A percentile compares a stretch with the other conserved stretches of the same genome.
These are phyloP conservation scores for Papiliotrema nemorosa DNA, from an alignment of 1,284 basidiomycete genomes.

Conservation along the genomic window DNA sequence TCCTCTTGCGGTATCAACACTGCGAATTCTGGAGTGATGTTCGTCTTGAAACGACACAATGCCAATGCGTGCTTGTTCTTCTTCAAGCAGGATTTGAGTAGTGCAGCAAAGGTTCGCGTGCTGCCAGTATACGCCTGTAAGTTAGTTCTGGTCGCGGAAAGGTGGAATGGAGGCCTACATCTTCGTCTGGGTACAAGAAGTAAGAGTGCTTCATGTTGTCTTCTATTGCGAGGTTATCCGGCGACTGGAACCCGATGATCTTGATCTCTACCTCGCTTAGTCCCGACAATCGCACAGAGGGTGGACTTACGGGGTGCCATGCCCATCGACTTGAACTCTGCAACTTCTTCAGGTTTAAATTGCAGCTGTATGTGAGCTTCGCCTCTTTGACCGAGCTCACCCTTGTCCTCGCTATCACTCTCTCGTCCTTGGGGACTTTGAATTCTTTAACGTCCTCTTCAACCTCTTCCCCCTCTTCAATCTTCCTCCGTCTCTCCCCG, in stretches of 20 bases:
- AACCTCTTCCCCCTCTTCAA: conserved; percentile 46
- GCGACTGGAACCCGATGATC: conserved; percentile 86
- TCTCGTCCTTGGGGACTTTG: conserved; percentile 9
- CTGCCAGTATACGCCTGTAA: conserved; percentile 74
- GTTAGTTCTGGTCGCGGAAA: too few species aligned
- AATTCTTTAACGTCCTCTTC: conserved; percentile 8
- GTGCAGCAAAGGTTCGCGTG: conserved; percentile 82
- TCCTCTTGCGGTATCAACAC: conserved; percentile 87
- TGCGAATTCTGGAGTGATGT: conserved; percentile 73
- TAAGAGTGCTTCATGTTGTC: conserved; percentile 88
- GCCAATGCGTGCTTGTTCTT: conserved; percentile 80
- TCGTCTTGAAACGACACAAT: conserved; percentile 66
- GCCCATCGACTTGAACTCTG: conserved; percentile 71
- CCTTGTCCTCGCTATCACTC: conserved; percentile 41
- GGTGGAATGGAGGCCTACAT: conserved; percentile 53
- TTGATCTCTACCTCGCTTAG: conserved; percentile 59
- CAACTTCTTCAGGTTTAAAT: conserved; percentile 79
- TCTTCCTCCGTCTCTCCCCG: conserved; percentile 47
- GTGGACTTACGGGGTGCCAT: conserved; percentile 63
- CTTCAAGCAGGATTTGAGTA: conserved; percentile 76
- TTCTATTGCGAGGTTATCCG: conserved; percentile 67
- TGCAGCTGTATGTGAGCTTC: conserved; percentile 58
- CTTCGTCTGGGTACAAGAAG: conserved; percentile 91
- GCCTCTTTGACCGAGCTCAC: conserved; percentile 35
- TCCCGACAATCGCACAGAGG: not conserved